A percentile compares a stretch with the other conserved stretches of the same genome.
phyloP scores from a whole-genome alignment of 108 stramenopile species.

The Nitzschia putrida region DNA sequence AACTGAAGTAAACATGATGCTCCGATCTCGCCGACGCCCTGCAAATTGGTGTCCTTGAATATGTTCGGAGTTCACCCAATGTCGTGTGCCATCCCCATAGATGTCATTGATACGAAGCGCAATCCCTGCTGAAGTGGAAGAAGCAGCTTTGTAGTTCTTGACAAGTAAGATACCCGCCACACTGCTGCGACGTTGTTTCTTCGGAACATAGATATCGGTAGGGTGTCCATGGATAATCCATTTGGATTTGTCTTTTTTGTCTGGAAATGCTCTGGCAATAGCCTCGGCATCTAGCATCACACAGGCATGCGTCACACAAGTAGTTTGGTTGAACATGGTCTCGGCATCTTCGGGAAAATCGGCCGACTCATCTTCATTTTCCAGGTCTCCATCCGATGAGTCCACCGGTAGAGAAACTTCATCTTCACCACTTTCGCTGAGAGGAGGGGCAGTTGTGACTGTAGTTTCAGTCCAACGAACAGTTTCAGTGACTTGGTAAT shows the following conservation, averaged over 20 bases:
- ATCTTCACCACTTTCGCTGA: too few relatives aligned
- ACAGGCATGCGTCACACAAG: too few relatives aligned
- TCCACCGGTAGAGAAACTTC: too few relatives aligned
- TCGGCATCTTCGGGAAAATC: too few relatives aligned
- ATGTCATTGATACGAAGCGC: conserved; percentile 34
- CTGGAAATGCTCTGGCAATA: conserved; percentile 33
- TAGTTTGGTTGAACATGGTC: too few relatives aligned
- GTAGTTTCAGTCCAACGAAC: too few relatives aligned
- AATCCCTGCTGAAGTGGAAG: conserved; percentile 41
- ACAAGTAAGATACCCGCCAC: conserved; percentile 32
- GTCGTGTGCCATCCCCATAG: background rate
- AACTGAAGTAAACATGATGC: conserved; percentile 36
- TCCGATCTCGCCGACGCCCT: background rate
- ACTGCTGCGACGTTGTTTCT: too few relatives aligned
- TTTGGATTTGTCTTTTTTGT: conserved; percentile 7
- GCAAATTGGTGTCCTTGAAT: conserved; percentile 15
- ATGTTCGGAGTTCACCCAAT: conserved; percentile 13
- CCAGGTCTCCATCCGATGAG: too few relatives aligned
- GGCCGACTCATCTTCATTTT: too few relatives aligned
- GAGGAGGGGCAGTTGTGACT: too few relatives aligned
- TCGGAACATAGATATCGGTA: background rate
- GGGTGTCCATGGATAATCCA: conserved; percentile 9
- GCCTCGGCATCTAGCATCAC: background rate
- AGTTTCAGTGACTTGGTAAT: too few relatives aligned
- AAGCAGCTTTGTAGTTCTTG: conserved; percentile 48